Evolutionary conservation across 1,139 yeast species (phyloP).

Genomic region (Geotrichum phurueaensis): DNA sequence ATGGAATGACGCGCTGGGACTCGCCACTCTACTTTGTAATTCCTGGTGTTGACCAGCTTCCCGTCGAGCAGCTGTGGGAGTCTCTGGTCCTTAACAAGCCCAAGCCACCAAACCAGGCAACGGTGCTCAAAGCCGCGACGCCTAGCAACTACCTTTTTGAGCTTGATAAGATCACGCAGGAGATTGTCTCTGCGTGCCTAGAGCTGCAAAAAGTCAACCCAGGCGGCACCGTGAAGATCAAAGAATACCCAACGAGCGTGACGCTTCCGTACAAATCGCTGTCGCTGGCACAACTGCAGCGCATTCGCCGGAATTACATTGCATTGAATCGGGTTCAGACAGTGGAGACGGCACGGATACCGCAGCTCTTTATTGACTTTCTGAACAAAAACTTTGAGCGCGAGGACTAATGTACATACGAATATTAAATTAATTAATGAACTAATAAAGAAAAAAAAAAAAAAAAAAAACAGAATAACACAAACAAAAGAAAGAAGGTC

Average conservation of each 20-base stretch:
- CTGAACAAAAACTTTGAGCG: slow-evolving; percentile 48
- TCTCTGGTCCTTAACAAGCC: slow-evolving; percentile 58
- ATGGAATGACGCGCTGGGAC: slow-evolving; percentile 84
- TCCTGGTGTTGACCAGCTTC: slow-evolving; percentile 48
- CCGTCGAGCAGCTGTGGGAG: slow-evolving; percentile 68
- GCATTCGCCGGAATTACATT: slow-evolving; percentile 77
- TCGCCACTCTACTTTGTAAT: slow-evolving; percentile 76
- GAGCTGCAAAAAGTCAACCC: slow-evolving; percentile 56
- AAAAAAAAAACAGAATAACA: neutral
- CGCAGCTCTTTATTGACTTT: slow-evolving; percentile 67
- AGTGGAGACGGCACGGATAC: slow-evolving; percentile 57
- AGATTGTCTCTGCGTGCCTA: slow-evolving; percentile 51
- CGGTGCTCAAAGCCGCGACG: slow-evolving; percentile 57
- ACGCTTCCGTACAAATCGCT: slow-evolving; percentile 60
- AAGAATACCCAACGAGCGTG: slow-evolving; percentile 41
- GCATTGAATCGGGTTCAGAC: slow-evolving; percentile 73
- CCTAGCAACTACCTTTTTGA: slow-evolving; percentile 76
- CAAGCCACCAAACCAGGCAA: slow-evolving; percentile 40
- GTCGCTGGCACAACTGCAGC: slow-evolving; percentile 71
- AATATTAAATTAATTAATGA: neutral
- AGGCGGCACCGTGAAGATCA: slow-evolving; percentile 44
- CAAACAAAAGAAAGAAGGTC: slow-evolving; percentile 2
- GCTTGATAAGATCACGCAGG: slow-evolving; percentile 66
- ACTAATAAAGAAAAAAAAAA: neutral
- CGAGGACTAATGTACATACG: slow-evolving; percentile 15